These are phyloP conservation scores for Zymoseptoria pseudotritici DNA, from an alignment of 2,329 filamentous ascomycete species.

Conservation along the genomic window DNA sequence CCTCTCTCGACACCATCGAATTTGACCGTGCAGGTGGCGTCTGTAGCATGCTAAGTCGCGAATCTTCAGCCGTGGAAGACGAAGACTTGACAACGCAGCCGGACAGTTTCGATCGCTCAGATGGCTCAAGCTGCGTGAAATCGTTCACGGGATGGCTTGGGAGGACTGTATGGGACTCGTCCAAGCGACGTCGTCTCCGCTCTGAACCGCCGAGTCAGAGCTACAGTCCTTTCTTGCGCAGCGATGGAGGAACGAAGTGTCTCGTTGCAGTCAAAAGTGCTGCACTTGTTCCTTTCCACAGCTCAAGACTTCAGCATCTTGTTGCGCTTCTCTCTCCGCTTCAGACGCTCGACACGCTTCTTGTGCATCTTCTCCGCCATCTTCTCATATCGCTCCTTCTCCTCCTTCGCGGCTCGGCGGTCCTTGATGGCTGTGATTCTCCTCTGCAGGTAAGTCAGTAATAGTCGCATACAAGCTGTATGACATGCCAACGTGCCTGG, in stretches of 20 bases:
- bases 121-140: neutral
- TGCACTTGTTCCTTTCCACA: neutral
- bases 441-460: constrained; percentile 44
- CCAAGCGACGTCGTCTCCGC: neutral
- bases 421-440: constrained; percentile 75
- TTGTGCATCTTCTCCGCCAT: constrained; percentile 97
- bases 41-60: neutral
- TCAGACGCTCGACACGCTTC: constrained; percentile 87
- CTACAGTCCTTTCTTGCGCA: neutral
- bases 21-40: neutral
- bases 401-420: constrained; percentile 79
- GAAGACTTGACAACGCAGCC: neutral
- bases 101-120: neutral
- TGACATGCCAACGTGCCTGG: constrained; percentile 51
- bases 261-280: neutral
- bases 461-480: neutral
- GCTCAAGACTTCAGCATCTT: constrained; percentile 55
- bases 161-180: neutral
- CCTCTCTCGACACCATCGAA: neutral
- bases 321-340: constrained; percentile 94
- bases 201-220: neutral
- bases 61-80: neutral
- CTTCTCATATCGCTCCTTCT: constrained; percentile 86
- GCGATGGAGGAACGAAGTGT: neutral
- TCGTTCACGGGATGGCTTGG: neutral